phyloP scores from a whole-genome alignment of 2,329 filamentous ascomycete species.

The Madurella fahalii region DNA sequence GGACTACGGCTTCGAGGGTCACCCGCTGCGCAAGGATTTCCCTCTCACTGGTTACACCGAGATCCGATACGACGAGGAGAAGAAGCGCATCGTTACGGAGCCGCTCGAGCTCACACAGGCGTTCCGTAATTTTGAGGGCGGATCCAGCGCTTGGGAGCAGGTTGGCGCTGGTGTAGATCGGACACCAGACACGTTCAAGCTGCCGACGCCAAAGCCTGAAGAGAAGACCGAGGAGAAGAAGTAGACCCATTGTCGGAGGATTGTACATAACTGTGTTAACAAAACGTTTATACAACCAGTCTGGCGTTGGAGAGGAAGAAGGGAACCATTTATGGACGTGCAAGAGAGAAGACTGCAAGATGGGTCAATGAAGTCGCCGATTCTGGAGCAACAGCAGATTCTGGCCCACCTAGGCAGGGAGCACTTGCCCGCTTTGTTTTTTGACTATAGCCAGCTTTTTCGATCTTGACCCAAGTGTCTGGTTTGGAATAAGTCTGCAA shows the following conservation, averaged over 20 bases:
- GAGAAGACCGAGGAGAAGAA: conserved; percentile 93
- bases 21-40: conserved; percentile 96
- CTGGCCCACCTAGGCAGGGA: too few species aligned
- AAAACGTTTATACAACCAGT: conserved; percentile 11
- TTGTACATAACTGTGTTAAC: conserved; percentile 24
- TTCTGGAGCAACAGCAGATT: too few species aligned
- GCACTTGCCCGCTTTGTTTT: too few species aligned
- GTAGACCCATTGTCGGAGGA: conserved; percentile 41
- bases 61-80: conserved; percentile 97
- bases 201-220: conserved; percentile 93
- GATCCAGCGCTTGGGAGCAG: conserved; percentile 66
- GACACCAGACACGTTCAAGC: conserved; percentile 84
- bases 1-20: conserved; percentile 97
- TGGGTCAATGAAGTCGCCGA: neutral
- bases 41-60: conserved; percentile 97
- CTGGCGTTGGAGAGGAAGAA: neutral
- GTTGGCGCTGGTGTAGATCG: conserved; percentile 66
- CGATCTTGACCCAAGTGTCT: too few species aligned
- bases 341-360: neutral
- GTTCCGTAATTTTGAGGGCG: conserved; percentile 96
- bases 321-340: too few species aligned
- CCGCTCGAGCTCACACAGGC: conserved; percentile 96
- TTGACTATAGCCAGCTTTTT: too few species aligned
- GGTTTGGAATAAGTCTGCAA: too few species aligned
- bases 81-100: conserved; percentile 98